Evolutionary conservation across 257 asterid species (phyloP).

Genomic region (Eustoma russellianum): DNA sequence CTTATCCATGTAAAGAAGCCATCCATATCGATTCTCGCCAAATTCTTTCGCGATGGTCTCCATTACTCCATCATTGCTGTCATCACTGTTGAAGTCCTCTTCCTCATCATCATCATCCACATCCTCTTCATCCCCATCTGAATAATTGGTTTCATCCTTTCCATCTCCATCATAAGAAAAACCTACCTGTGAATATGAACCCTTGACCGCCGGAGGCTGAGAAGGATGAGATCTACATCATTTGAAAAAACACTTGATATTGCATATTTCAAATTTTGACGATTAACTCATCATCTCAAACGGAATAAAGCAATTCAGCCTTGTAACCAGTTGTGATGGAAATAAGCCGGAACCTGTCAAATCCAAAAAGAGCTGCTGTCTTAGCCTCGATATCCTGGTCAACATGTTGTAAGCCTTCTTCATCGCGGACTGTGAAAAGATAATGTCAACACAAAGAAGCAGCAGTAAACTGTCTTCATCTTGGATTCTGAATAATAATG

Average conservation of each 20-base stretch:
- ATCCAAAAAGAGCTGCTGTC: slow-evolving; percentile 53
- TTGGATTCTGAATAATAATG: slow-evolving; percentile 4
- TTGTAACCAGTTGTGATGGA: not conserved
- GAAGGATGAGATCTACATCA: slow-evolving; percentile 44
- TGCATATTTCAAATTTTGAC: slow-evolving; percentile 2
- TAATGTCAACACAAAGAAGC: slow-evolving; percentile 20
- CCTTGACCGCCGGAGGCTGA: slow-evolving; percentile 66
- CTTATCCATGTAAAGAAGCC: slow-evolving; percentile 98
- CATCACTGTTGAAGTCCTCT: slow-evolving; percentile 93
- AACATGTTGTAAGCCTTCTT: slow-evolving; percentile 79
- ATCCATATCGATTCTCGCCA: slow-evolving; percentile 95
- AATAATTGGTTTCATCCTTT: slow-evolving; percentile 51
- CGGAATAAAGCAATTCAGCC: not conserved
- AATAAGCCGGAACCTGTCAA: slow-evolving; percentile 55
- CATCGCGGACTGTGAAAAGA: slow-evolving; percentile 66
- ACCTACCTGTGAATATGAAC: slow-evolving; percentile 94
- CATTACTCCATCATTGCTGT: slow-evolving; percentile 88
- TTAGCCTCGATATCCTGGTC: slow-evolving; percentile 89
- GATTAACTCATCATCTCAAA: not conserved
- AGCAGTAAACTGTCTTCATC: not conserved
- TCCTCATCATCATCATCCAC: slow-evolving; percentile 80
- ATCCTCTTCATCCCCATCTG: slow-evolving; percentile 75
- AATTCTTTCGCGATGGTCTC: slow-evolving; percentile 92
- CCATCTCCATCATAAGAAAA: slow-evolving; percentile 86
- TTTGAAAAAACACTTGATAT: slow-evolving; percentile 13